Base-by-base conservation (phyloP, 495 filamentous ascomycete species). In the Annulohypoxylon maeteangense region DNA sequence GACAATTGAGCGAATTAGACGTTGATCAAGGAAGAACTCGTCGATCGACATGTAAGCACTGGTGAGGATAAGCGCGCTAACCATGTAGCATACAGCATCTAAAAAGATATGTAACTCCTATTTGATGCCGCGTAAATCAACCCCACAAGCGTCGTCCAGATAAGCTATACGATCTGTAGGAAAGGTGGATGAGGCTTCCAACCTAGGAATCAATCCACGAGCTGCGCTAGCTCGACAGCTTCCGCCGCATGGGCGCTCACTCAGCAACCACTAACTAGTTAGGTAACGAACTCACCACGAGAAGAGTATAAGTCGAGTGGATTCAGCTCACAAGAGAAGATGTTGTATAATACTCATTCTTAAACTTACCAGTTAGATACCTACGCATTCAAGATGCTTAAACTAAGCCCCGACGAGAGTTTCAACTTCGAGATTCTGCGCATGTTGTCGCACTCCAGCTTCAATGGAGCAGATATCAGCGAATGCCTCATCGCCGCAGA, bases 401-500 rank as follows among this genome's bases (percentile, higher is more conserved):
- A 61, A 34, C 55, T 73, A 55, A 78, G 67, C 72, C n/a, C 48
- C 3, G 78, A 81, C 70, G 61, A 56, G 4, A 25, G 42, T 20
- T 79, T 82, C 68, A 62, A 74, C 65, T 78, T 76, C 59, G 74
- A 80, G 63, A 47, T 78, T 20, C 69, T 80, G 38, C 61, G 69
- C 12, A 66, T 69, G 16, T 73, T 78, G n/a, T 72, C 65, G 23
- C 61, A 67, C 23, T 65, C 74, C 29, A 56, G 62, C 20, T 78
- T 76, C 56, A 44, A 53, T 23, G 78, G 75, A 11, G 69, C 76
- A 25, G 79, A 83, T 55, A 66, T 79, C 29, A 74, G 55, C 32
- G 78, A 82, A 65, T 69, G 81, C 18, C 75, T 84, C 20, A 50
- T 63, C 31, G 76, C 75, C 1, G 79, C 78, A 10, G 73, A 44